phyloP scores from a whole-genome alignment of 495 filamentous ascomycete species.

The Aspergillus ostianus region DNA sequence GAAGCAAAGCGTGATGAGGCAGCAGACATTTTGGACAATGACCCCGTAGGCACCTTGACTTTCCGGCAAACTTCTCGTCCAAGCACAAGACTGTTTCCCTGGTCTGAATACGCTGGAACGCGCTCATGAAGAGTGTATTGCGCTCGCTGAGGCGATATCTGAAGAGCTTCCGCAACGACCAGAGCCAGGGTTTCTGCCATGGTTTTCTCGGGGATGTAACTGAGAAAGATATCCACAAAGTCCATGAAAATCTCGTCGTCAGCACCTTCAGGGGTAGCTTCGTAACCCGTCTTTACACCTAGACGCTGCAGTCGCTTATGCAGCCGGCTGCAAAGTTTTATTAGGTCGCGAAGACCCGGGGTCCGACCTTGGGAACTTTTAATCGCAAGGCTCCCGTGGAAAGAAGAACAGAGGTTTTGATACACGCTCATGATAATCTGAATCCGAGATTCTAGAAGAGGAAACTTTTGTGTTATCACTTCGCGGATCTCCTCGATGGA shows the following conservation, averaged over 20 bases:
- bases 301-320: conserved; percentile 55
- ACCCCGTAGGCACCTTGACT: conserved; percentile 40
- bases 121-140: conserved; percentile 67
- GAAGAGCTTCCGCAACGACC: conserved; percentile 77
- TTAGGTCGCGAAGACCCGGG: conserved; percentile 72
- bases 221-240: conserved; percentile 83
- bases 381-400: conserved; percentile 46
- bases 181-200: conserved; percentile 59
- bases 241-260: conserved; percentile 89
- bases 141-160: conserved; percentile 75
- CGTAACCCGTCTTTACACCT: conserved; percentile 66
- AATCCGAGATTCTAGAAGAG: conserved; percentile 66
- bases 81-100: conserved; percentile 56
- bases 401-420: conserved; percentile 55
- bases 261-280: conserved; percentile 67
- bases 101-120: conserved; percentile 61
- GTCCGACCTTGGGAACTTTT: conserved; percentile 48
- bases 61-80: conserved; percentile 61
- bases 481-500: conserved; percentile 67
- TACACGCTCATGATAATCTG: conserved; percentile 75
- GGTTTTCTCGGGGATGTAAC: conserved; percentile 65
- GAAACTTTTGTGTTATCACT: conserved; percentile 67
- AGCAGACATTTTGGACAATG: conserved; percentile 32
- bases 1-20: conserved; percentile 44
- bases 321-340: conserved; percentile 85